Percentiles rank a stretch among this genome's conserved stretches.
These are phyloP conservation scores for Eleusine coracana DNA, from an alignment of 176 grass and related monocot species.

Conservation along the genomic window DNA sequence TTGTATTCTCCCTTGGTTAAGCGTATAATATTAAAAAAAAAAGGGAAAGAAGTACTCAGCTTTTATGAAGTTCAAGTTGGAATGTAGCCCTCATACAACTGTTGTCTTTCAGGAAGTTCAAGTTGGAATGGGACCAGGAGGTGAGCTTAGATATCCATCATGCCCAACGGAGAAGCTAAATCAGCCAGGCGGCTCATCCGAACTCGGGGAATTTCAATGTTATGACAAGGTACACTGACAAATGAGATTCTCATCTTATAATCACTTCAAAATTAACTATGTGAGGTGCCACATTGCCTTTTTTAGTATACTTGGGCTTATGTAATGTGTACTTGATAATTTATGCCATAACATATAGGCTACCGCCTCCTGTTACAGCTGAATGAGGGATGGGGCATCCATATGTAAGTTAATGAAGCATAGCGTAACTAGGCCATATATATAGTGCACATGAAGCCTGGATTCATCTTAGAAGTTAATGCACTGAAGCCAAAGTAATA, in stretches of 20 bases:
- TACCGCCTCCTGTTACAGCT: background rate
- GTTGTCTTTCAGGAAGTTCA: constrained; percentile 65
- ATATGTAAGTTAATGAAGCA: constrained; percentile 3
- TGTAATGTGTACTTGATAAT: constrained; percentile 3
- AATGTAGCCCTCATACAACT: constrained; percentile 23
- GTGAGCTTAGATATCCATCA: constrained; percentile 84
- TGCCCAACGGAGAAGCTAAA: constrained; percentile 64
- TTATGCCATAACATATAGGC: background rate
- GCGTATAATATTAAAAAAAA: background rate
- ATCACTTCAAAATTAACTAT: background rate
- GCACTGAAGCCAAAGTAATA: constrained; percentile 18
- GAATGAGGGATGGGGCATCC: background rate
- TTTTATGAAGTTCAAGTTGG: constrained; percentile 78
- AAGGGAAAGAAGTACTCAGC: background rate
- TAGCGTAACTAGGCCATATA: background rate
- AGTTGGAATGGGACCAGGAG: constrained; percentile 83
- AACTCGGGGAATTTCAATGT: constrained; percentile 77
- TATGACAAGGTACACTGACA: constrained; percentile 66
- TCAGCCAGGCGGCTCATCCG: constrained; percentile 36
- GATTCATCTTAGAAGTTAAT: constrained; percentile 21
- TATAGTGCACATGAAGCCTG: background rate
- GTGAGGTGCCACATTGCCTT: background rate
- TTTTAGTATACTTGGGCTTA: constrained; percentile 20
- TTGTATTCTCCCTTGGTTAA: constrained; percentile 42
- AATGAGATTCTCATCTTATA: constrained; percentile 6